Conservation (phyloP, 2,329 filamentous ascomycete species). For the Trichothecium roseum region DNA sequence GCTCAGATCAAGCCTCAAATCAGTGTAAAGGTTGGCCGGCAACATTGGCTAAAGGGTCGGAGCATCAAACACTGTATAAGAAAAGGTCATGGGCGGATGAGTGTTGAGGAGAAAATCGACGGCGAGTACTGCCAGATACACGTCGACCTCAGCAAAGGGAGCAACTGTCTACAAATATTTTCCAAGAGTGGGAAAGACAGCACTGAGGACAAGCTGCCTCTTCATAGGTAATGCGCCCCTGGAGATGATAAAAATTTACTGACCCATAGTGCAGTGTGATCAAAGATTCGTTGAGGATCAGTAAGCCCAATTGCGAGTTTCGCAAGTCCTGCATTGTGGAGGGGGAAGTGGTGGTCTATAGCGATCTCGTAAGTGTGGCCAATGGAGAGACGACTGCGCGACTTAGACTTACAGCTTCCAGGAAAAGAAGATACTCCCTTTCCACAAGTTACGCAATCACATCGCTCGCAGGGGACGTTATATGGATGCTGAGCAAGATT, state of each 20-base stretch:
- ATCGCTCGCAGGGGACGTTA: slow-evolving; percentile 62
- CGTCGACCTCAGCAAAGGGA: slow-evolving; percentile 48
- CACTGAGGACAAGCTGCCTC: slow-evolving; percentile 53
- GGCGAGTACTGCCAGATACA: slow-evolving; percentile 89
- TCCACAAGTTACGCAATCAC: slow-evolving; percentile 76
- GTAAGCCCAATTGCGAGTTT: slow-evolving; percentile 46
- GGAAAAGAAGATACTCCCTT: slow-evolving; percentile 56
- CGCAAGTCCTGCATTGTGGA: slow-evolving; percentile 64
- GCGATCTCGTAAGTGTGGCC: slow-evolving; percentile 37
- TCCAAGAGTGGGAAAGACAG: slow-evolving; percentile 91
- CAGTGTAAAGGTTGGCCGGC: slow-evolving; percentile 55
- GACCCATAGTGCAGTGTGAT: slow-evolving; percentile 36
- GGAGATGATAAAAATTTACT: slow-evolving; percentile 2
- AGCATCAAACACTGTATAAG: slow-evolving; percentile 66
- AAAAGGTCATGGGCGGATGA: slow-evolving; percentile 53
- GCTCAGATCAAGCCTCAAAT: slow-evolving; percentile 36
- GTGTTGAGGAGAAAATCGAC: slow-evolving; percentile 73
- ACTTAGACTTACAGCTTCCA: slow-evolving; percentile 16
- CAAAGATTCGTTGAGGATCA: slow-evolving; percentile 52
- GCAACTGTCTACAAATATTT: slow-evolving; percentile 62
- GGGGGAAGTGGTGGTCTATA: slow-evolving; percentile 74
- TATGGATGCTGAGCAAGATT: slow-evolving; percentile 59
- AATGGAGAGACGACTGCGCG: no score
- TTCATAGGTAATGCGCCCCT: slow-evolving; percentile 39
- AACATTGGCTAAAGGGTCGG: slow-evolving; percentile 53